Evolutionary conservation across 2,329 filamentous ascomycete genomes (phyloP).

Genomic region (Lojkania enalia): DNA sequence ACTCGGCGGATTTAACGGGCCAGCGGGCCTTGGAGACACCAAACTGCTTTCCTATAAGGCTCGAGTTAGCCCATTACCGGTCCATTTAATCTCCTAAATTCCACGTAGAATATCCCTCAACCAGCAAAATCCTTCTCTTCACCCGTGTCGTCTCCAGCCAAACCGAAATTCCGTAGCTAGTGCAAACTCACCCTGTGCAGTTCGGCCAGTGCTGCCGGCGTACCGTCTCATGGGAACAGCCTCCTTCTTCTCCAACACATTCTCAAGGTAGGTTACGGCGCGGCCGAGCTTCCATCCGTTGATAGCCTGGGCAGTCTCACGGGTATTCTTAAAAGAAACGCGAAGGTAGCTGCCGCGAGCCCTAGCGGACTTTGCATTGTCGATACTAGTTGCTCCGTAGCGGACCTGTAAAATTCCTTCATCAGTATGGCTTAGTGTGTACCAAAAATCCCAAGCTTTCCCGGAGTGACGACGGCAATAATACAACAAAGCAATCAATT

Average conservation of each 20-base stretch:
- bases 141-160: neutral
- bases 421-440: conserved; percentile 50
- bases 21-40: conserved; percentile 98
- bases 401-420: conserved; percentile 63
- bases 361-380: conserved; percentile 73
- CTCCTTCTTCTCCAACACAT: conserved; percentile 96
- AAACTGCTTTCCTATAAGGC: conserved; percentile 95
- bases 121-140: conserved; percentile 5
- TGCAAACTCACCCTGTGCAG: conserved; percentile 85
- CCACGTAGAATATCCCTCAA: too few relatives aligned
- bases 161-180: neutral
- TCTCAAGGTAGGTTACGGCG: conserved; percentile 95
- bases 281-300: conserved; percentile 98
- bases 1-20: conserved; percentile 99
- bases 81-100: too few relatives aligned
- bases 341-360: conserved; percentile 98
- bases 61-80: too few relatives aligned
- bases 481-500: conserved; percentile 3
- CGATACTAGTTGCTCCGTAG: conserved; percentile 43
- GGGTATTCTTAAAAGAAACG: conserved; percentile 99
- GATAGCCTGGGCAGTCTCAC: conserved; percentile 98
- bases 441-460: neutral
- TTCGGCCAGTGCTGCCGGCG: conserved; percentile 91
- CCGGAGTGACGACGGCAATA: too few relatives aligned
- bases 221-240: conserved; percentile 98